phyloP scores from a whole-genome alignment of 495 filamentous ascomycete species.

The Talaromyces thailandensis region DNA sequence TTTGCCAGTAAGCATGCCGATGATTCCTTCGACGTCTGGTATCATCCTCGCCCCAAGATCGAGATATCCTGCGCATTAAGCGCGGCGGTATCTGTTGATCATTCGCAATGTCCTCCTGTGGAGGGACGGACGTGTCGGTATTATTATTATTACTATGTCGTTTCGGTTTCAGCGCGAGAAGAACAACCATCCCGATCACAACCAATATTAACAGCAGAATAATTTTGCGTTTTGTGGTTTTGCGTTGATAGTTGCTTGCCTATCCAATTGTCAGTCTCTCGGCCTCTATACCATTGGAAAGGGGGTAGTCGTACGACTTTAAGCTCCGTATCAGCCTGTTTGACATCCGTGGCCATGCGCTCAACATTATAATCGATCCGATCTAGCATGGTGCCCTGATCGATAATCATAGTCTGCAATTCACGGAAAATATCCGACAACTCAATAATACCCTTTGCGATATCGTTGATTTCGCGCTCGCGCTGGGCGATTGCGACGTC shows the following conservation, averaged over 20 bases:
- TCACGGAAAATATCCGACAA: slow-evolving; percentile 94
- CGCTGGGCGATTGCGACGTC: slow-evolving; percentile 83
- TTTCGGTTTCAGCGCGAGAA: slow-evolving; percentile 79
- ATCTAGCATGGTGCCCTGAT: slow-evolving; percentile 96
- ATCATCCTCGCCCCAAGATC: not conserved
- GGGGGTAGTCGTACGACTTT: slow-evolving; percentile 49
- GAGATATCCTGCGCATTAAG: not conserved
- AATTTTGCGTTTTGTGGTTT: slow-evolving; percentile 81
- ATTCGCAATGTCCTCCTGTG: slow-evolving; percentile 7
- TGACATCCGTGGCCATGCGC: slow-evolving; percentile 80
- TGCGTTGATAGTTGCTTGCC: slow-evolving; percentile 81
- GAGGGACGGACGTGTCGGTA: slow-evolving; percentile 13
- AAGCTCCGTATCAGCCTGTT: slow-evolving; percentile 85
- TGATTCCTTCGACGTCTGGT: not conserved
- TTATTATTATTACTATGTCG: slow-evolving; percentile 18
- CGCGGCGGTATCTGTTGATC: not conserved
- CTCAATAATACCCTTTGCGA: slow-evolving; percentile 95
- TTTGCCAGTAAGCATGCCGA: not conserved
- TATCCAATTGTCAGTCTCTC: slow-evolving; percentile 11
- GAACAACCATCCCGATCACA: slow-evolving; percentile 76
- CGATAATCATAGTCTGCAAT: slow-evolving; percentile 92
- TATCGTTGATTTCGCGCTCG: slow-evolving; percentile 95
- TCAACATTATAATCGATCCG: slow-evolving; percentile 98
- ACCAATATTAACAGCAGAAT: slow-evolving; percentile 79
- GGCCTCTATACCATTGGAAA: not conserved